These are phyloP conservation scores for Xeromyces bisporus DNA, from an alignment of 495 filamentous ascomycete genomes.

Conservation along the genomic window DNA sequence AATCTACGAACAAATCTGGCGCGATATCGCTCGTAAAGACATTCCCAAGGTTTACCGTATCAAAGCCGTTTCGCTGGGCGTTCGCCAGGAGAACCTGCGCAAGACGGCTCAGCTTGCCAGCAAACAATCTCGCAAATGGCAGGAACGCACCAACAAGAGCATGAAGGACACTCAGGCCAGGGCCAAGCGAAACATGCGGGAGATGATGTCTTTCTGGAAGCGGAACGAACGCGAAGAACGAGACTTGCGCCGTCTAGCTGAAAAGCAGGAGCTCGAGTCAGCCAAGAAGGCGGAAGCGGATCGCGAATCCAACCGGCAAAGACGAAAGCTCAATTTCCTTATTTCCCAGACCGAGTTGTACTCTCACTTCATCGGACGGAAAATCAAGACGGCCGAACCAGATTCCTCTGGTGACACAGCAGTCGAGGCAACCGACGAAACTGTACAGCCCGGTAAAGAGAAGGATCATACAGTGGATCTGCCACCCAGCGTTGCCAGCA, in stretches of 20 bases:
- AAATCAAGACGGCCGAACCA: conserved; percentile 91
- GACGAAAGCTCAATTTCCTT: conserved; percentile 97
- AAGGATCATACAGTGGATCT: conserved; percentile 36
- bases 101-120: conserved; percentile 95
- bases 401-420: conserved; percentile 69
- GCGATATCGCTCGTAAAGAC: conserved; percentile 83
- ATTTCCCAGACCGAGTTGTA: conserved; percentile 98
- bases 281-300: conserved; percentile 93
- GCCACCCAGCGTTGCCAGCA: conserved; percentile 38
- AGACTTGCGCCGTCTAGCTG: conserved; percentile 79
- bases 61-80: conserved; percentile 64
- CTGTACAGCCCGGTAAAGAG: conserved; percentile 26
- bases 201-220: conserved; percentile 99
- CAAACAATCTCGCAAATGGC: conserved; percentile 95
- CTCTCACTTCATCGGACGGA: conserved; percentile 98
- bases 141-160: conserved; percentile 93
- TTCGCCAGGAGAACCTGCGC: conserved; percentile 78
- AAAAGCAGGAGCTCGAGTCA: conserved; percentile 91
- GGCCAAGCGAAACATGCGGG: conserved; percentile 94
- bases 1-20: conserved; percentile 97
- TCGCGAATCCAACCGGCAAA: conserved; percentile 90
- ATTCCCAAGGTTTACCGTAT: conserved; percentile 80
- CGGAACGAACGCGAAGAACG: conserved; percentile 95
- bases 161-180: conserved; percentile 93
- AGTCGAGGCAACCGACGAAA: conserved; percentile 38